Conservation (phyloP, 1,284 basidiomycete genomes). For the Puccinia horiana region DNA sequence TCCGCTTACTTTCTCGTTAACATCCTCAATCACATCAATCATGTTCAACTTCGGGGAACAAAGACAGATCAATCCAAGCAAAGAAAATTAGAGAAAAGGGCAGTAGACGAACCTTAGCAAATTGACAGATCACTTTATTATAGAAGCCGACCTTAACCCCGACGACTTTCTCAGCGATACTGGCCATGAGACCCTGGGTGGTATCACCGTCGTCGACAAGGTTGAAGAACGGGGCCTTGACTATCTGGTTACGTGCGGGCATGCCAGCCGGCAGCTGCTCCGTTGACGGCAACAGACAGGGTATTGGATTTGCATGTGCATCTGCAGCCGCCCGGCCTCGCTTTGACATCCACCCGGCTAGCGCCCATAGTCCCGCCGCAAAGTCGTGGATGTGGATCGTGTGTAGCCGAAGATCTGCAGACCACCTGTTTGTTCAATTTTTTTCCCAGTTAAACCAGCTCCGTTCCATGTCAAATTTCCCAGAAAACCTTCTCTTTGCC, state of each 20-base stretch:
- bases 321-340: slow-evolving; percentile 22
- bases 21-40: slow-evolving; percentile 49
- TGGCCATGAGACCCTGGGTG: slow-evolving; percentile 73
- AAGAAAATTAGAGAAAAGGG: neutral
- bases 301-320: slow-evolving; percentile 27
- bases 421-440: slow-evolving; percentile 35
- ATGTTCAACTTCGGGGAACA: slow-evolving; percentile 2
- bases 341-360: slow-evolving; percentile 48
- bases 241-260: slow-evolving; percentile 47
- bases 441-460: slow-evolving; percentile 8
- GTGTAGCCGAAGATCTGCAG: slow-evolving; percentile 44
- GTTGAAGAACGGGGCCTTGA: slow-evolving; percentile 52
- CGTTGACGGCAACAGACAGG: slow-evolving; percentile 43
- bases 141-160: slow-evolving; percentile 65
- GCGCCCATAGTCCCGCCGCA: slow-evolving; percentile 39
- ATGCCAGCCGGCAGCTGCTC: slow-evolving; percentile 50
- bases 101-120: slow-evolving; percentile 65
- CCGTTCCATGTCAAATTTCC: slow-evolving; percentile 39
- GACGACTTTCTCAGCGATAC: slow-evolving; percentile 72
- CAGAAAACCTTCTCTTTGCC: slow-evolving; percentile 10
- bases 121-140: slow-evolving; percentile 61
- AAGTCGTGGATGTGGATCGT: slow-evolving; percentile 48
- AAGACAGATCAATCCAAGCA: neutral
- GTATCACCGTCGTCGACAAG: slow-evolving; percentile 73
- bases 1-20: slow-evolving; percentile 42